Evolutionary conservation across 192 early-diverging fungal genomes (phyloP), one percentile per base, ranked within the genome.

Genomic region (Backusella parvicylindrica): DNA sequence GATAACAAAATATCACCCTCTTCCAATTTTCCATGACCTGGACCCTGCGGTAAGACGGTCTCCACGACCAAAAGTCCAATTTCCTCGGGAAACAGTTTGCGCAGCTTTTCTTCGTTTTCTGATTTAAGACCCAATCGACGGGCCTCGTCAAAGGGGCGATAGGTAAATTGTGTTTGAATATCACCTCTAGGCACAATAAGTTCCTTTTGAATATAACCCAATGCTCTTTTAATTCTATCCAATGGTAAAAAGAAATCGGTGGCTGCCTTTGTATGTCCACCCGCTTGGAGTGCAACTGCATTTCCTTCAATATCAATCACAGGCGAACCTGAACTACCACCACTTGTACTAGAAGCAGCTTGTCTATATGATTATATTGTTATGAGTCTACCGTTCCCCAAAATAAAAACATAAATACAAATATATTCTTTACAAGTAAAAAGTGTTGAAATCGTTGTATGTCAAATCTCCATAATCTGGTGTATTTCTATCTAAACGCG

Each of bases 171-270:
- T 2, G 86, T 83, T 78, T 93, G 92, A 47, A 95, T 92, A 9
- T 89, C 88, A 15, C 94, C 94, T 36, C 94, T 81, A 23, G 84
- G 75, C 4, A 90, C 86, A 13, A 64, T 63, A 68, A 79, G 68
- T 35, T 82, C 86, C 50, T 78, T 63, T 71, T 86, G 87, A 70
- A 92, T 77, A 73, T 80, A 80, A 4, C 79, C 77, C 26, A 92
- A 73, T 33, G 89, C 90, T 37, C 89, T 80, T 43, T 83, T 84
- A 33, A 92, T 89, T 41, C 94, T 86, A 74, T 94, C 92, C 38
- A 95, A 75, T 11, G 94, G 94, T 35, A 95, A 91, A 76, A 94
- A 95, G 85, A 92, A 95, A 81, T 95, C 92, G 1, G 94, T 94
- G 21, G 93, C 93, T 36, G 92, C 92, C 32, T 88, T 84, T 12